Conservation (phyloP, 2,329 filamentous ascomycete genomes). For the Cladosporium oxysporum region DNA sequence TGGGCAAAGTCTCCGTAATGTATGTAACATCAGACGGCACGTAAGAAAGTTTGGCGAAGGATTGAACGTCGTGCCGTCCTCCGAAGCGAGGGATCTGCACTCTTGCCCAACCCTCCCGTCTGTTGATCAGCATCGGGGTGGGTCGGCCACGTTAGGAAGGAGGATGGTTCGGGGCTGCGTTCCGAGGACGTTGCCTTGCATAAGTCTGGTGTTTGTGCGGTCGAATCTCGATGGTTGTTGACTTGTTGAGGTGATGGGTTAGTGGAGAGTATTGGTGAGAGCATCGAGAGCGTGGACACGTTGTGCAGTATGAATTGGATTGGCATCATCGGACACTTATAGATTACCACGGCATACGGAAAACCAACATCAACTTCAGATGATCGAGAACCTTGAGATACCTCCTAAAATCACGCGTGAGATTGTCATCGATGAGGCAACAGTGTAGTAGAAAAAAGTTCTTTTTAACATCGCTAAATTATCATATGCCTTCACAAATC, state of each 20-base stretch:
- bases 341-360: not conserved
- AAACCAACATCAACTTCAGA: no score
- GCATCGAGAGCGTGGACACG: not conserved
- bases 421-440: not conserved
- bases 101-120: not conserved
- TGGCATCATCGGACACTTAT: not conserved
- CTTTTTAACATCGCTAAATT: constrained; percentile 32
- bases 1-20: not conserved
- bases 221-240: not conserved
- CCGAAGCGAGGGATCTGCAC: not conserved
- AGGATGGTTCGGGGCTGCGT: not conserved
- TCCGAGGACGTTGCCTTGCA: not conserved
- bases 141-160: not conserved
- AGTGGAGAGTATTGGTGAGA: not conserved
- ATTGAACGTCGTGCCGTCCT: not conserved
- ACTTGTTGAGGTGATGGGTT: not conserved
- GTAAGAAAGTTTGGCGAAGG: not conserved
- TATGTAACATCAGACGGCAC: not conserved
- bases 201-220: not conserved
- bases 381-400: no score
- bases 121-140: not conserved
- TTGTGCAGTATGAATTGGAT: not conserved
- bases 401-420: not conserved
- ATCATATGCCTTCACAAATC: constrained; percentile 40
- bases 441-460: not conserved